A percentile compares a stretch with the other conserved stretches of the same genome.
phyloP scores from a whole-genome alignment of 2,329 filamentous ascomycete genomes.

The Pseudogymnoascus sp. region DNA sequence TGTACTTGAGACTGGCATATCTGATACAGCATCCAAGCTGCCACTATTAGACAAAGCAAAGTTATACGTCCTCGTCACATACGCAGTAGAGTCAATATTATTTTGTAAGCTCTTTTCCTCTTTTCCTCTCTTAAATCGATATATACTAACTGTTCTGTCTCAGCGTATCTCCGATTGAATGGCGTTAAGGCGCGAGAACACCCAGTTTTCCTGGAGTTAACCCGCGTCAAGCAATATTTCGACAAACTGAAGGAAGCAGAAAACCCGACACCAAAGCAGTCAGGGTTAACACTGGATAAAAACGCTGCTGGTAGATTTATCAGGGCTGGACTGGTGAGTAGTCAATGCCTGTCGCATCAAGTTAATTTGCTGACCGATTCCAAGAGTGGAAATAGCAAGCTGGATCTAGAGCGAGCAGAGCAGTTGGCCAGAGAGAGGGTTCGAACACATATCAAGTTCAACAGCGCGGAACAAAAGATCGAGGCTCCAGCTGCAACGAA shows the following conservation, averaged over 20 bases:
- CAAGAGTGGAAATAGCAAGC: constrained; percentile 38
- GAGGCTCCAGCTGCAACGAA: constrained; percentile 13
- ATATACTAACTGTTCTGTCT: background rate
- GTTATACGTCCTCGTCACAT: constrained; percentile 79
- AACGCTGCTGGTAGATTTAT: constrained; percentile 75
- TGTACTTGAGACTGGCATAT: constrained; percentile 57
- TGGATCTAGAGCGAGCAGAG: constrained; percentile 41
- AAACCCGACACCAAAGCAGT: constrained; percentile 46
- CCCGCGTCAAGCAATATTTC: constrained; percentile 83
- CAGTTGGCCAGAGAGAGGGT: constrained; percentile 42
- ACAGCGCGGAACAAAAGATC: constrained; percentile 19
- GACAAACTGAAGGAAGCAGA: constrained; percentile 79
- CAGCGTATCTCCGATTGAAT: constrained; percentile 69
- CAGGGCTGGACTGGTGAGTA: constrained; percentile 64
- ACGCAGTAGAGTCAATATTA: constrained; percentile 81
- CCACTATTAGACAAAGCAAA: constrained; percentile 94
- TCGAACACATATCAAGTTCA: constrained; percentile 39
- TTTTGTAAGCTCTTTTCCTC: constrained; percentile 54
- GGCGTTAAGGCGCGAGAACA: constrained; percentile 77
- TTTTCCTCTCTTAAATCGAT: background rate
- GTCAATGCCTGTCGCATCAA: background rate
- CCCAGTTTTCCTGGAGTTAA: constrained; percentile 76
- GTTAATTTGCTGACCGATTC: constrained; percentile 12
- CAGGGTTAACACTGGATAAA: constrained; percentile 57
- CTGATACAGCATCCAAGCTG: constrained; percentile 64